Conservation (phyloP, 345 rosid species). For the Ailanthus altissimus region DNA sequence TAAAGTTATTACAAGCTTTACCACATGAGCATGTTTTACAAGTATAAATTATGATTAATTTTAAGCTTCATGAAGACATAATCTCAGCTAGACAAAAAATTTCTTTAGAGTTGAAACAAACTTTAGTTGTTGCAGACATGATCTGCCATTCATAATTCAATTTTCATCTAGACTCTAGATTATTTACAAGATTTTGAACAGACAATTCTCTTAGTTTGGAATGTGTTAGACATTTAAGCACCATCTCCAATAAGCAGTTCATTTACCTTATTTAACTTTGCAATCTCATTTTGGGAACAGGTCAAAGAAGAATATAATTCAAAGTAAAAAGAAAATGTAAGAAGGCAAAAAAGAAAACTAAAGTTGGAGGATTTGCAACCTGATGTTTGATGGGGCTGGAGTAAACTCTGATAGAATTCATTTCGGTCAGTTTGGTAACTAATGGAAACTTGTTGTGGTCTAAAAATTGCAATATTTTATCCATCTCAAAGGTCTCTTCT, state of each 20-base stretch:
- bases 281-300: neutral
- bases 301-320: neutral
- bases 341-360: neutral
- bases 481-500: constrained; percentile 62
- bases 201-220: neutral
- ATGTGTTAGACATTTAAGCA: neutral
- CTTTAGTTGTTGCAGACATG: neutral
- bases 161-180: neutral
- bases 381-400: constrained; percentile 77
- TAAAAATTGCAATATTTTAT: constrained; percentile 63
- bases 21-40: neutral
- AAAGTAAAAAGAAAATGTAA: neutral
- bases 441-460: constrained; percentile 75
- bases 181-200: neutral
- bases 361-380: constrained; percentile 41
- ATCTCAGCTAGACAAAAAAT: neutral
- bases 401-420: constrained; percentile 69
- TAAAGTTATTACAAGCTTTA: constrained; percentile 9
- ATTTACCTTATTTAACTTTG: neutral
- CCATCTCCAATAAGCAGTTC: neutral
- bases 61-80: neutral
- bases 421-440: constrained; percentile 70
- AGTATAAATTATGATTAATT: neutral
- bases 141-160: neutral
- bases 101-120: neutral